phyloP scores from a whole-genome alignment of 352 stramenopile species.

The Phytophthora palmivora region DNA sequence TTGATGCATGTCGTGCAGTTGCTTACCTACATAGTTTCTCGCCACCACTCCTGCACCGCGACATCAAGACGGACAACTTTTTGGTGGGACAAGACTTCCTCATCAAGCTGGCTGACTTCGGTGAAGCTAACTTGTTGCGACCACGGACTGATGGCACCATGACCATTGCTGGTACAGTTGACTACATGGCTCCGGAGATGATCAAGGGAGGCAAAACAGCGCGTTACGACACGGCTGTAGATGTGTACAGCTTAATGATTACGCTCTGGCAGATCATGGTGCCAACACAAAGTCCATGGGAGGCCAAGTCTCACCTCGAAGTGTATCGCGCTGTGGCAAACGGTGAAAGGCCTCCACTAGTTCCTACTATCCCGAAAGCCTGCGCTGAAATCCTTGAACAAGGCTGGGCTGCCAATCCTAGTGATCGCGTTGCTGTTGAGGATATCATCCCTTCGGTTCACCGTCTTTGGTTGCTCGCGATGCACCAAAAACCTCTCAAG shows the following conservation, averaged over 20 bases:
- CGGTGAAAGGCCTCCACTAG: conserved; percentile 72
- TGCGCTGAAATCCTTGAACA: conserved; percentile 79
- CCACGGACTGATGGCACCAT: conserved; percentile 82
- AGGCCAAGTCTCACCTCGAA: conserved; percentile 75
- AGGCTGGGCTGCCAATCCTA: conserved; percentile 74
- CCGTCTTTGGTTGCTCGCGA: conserved; percentile 76
- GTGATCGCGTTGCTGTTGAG: conserved; percentile 75
- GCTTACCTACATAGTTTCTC: conserved; percentile 88
- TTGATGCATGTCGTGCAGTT: conserved; percentile 84
- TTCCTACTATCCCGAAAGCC: conserved; percentile 71
- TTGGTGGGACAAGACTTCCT: conserved; percentile 79
- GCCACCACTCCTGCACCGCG: conserved; percentile 77
- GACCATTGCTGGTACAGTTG: conserved; percentile 87
- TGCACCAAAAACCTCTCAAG: conserved; percentile 79
- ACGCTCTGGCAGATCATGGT: conserved; percentile 91
- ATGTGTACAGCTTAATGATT: conserved; percentile 90
- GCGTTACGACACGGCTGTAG: conserved; percentile 76
- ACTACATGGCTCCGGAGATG: conserved; percentile 90
- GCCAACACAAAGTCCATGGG: conserved; percentile 76
- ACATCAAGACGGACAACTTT: conserved; percentile 91
- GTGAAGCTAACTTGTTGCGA: conserved; percentile 83
- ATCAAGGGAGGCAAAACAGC: conserved; percentile 85
- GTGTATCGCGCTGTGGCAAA: conserved; percentile 81
- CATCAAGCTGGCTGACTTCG: conserved; percentile 87
- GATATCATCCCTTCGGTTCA: conserved; percentile 84